Conservation (phyloP, 208 protist genomes). For the Jaenimonas drosophilae region DNA sequence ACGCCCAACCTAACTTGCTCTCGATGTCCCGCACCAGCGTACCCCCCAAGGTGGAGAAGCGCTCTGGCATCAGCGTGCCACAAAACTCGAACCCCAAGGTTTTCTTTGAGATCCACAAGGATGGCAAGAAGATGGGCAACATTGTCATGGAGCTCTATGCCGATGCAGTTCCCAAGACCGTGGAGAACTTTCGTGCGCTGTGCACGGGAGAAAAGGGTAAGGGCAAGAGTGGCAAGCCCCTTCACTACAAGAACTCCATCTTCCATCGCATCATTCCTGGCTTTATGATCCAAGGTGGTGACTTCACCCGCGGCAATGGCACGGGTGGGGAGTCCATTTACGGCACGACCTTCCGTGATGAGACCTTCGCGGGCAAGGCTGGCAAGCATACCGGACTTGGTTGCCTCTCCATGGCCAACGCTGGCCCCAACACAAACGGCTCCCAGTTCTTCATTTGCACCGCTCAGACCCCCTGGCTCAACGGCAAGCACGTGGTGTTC, state of each 20-base stretch:
- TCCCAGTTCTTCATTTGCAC: conserved; percentile 94
- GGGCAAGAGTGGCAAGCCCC: conserved; percentile 86
- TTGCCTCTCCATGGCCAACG: conserved; percentile 98
- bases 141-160: conserved; percentile 92
- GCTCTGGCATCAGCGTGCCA: conserved; percentile 9
- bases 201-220: conserved; percentile 86
- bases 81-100: conserved; percentile 64
- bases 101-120: conserved; percentile 83
- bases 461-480: conserved; percentile 69
- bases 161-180: conserved; percentile 89
- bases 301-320: conserved; percentile 95
- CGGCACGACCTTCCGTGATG: conserved; percentile 93
- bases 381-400: conserved; percentile 85
- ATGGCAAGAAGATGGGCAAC: conserved; percentile 49
- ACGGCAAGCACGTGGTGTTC: conserved; percentile 96
- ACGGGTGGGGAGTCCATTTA: conserved; percentile 98
- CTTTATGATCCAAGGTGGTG: conserved; percentile 97
- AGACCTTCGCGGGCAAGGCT: conserved; percentile 94
- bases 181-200: conserved; percentile 89
- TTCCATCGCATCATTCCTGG: conserved; percentile 96
- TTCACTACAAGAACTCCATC: conserved; percentile 94
- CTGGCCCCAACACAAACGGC: conserved; percentile 96
- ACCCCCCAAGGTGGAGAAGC: conserved; percentile 30
- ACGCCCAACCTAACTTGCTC: too few species aligned
- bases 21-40: too few species aligned